Percentiles rank a stretch among this genome's conserved stretches.
phyloP scores from a whole-genome alignment of 441 rosid species.

The Raphanus hybrid region DNA sequence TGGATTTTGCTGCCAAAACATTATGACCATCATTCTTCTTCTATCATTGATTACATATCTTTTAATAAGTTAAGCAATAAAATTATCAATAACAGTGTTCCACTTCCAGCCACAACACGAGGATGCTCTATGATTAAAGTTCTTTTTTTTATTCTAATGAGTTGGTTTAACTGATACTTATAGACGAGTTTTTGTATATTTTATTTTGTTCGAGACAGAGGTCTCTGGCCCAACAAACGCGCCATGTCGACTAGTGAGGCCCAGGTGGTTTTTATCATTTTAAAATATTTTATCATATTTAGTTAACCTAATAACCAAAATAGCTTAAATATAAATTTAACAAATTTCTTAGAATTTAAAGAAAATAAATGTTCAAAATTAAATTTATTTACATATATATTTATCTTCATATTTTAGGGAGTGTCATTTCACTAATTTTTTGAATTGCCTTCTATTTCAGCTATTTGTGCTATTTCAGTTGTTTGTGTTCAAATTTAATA shows the following conservation, averaged over 20 bases:
- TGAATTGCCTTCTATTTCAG: background rate
- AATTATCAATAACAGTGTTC: conserved; percentile 29
- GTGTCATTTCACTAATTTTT: background rate
- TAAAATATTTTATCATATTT: background rate
- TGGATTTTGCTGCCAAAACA: conserved; percentile 46
- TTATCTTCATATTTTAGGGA: background rate
- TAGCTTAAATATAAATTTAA: background rate
- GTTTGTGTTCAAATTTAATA: background rate
- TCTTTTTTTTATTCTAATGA: conserved; percentile 4
- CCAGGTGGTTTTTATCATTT: conserved; percentile 17
- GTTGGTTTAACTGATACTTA: conserved; percentile 4
- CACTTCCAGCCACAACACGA: conserved; percentile 34
- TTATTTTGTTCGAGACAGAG: too few species aligned
- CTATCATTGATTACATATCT: conserved; percentile 11
- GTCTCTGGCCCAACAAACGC: conserved; percentile 19
- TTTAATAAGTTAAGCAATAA: conserved; percentile 21
- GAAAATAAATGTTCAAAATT: background rate
- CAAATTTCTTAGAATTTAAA: background rate
- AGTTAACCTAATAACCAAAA: background rate
- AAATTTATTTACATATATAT: background rate
- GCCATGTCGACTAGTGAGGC: conserved; percentile 30
- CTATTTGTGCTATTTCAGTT: background rate
- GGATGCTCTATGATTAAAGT: conserved; percentile 18
- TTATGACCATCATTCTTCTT: conserved; percentile 43
- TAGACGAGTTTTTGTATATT: background rate